A percentile compares a stretch with the other conserved stretches of the same genome.
Evolutionary conservation across 768 basidiomycete species (phyloP).

Genomic region (Amanita molliuscula): DNA sequence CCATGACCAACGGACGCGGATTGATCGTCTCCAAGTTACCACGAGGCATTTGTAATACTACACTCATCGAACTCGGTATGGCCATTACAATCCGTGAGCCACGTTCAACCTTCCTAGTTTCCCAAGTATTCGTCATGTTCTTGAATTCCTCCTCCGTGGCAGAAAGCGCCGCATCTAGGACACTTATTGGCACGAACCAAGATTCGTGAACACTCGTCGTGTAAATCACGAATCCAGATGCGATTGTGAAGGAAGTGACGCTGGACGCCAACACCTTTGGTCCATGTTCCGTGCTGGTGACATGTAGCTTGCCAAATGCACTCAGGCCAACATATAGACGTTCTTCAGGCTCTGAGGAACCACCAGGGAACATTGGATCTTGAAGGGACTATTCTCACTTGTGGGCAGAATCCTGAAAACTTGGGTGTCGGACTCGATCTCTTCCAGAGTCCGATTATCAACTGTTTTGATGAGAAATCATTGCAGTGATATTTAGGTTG

Average conservation of each 20-base stretch:
- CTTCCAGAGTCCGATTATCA: conserved; percentile 7
- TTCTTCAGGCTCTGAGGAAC: conserved; percentile 5
- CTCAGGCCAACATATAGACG: conserved; percentile 56
- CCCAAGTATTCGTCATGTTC: conserved; percentile 33
- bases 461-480: conserved; percentile 8
- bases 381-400: conserved; percentile 22
- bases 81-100: conserved; percentile 85
- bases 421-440: conserved; percentile 16
- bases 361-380: conserved; percentile 9
- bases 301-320: conserved; percentile 54
- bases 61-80: conserved; percentile 77
- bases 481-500: neutral
- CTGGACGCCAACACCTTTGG: conserved; percentile 34
- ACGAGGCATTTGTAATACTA: conserved; percentile 95
- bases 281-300: conserved; percentile 22
- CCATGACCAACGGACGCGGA: conserved; percentile 84
- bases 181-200: conserved; percentile 53
- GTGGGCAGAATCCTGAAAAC: conserved; percentile 56
- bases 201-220: conserved; percentile 78
- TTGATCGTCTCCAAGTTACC: conserved; percentile 96
- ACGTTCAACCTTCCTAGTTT: conserved; percentile 75
- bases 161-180: conserved; percentile 15
- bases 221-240: conserved; percentile 74
- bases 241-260: conserved; percentile 62
- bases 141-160: conserved; percentile 20